These are phyloP conservation scores for Rutstroemia sp. DNA, from an alignment of 2,329 filamentous ascomycete genomes.

Conservation along the genomic window DNA sequence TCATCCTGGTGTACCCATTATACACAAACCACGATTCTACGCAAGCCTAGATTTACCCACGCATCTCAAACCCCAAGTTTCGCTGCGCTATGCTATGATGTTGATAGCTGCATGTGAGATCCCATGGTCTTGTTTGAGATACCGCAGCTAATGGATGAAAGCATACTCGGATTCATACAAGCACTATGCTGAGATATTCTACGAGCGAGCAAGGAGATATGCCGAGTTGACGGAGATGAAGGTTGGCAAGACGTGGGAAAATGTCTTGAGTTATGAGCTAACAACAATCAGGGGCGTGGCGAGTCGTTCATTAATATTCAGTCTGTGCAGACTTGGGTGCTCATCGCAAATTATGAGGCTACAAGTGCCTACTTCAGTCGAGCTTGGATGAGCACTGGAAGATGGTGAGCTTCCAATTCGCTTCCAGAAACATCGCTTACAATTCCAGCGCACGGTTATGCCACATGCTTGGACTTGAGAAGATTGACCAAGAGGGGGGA, in stretches of 20 bases:
- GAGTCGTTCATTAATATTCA: constrained; percentile 73
- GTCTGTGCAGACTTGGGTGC: constrained; percentile 73
- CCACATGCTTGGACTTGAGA: constrained; percentile 80
- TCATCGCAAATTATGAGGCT: constrained; percentile 74
- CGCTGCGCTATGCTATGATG: constrained; percentile 83
- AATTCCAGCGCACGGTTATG: constrained; percentile 48
- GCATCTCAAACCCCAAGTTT: constrained; percentile 72
- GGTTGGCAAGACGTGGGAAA: constrained; percentile 29
- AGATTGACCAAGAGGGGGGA: constrained; percentile 57
- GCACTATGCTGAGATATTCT: constrained; percentile 68
- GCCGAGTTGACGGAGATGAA: constrained; percentile 79
- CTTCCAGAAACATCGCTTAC: not conserved
- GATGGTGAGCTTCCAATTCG: constrained; percentile 33
- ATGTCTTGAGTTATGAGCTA: not conserved
- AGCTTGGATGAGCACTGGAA: constrained; percentile 74
- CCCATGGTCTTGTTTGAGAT: not conserved
- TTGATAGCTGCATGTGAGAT: constrained; percentile 54
- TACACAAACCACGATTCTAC: constrained; percentile 70
- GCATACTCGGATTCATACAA: constrained; percentile 64
- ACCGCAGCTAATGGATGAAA: not conserved
- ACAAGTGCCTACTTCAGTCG: constrained; percentile 78
- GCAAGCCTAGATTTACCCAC: constrained; percentile 65
- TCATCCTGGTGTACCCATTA: constrained; percentile 65
- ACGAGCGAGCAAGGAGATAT: constrained; percentile 75
- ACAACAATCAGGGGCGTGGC: constrained; percentile 51